Conservation (phyloP, 2,329 filamentous ascomycete genomes). For the Pseudopyricularia cyperi region DNA sequence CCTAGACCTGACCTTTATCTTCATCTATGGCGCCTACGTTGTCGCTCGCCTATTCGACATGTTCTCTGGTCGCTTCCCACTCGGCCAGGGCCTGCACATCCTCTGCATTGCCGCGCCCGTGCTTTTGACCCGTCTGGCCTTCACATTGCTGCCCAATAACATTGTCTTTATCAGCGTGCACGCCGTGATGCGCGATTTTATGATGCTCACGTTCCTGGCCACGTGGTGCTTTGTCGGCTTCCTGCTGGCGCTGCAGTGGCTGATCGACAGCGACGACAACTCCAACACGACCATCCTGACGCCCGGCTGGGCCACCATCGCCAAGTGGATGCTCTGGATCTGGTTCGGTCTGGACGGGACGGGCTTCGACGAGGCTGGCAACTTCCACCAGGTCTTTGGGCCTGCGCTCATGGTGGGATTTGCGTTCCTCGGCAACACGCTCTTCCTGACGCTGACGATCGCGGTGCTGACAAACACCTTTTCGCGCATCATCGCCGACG, state of each 20-base stretch:
- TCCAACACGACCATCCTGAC: not conserved
- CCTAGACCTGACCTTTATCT: slow-evolving; percentile 65
- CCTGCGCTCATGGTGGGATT: slow-evolving; percentile 59
- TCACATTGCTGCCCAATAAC: slow-evolving; percentile 73
- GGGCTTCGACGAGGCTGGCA: slow-evolving; percentile 37
- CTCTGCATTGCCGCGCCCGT: slow-evolving; percentile 70
- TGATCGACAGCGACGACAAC: slow-evolving; percentile 19
- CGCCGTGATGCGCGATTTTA: slow-evolving; percentile 79
- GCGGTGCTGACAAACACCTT: slow-evolving; percentile 64
- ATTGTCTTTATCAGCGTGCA: slow-evolving; percentile 69
- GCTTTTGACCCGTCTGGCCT: slow-evolving; percentile 65
- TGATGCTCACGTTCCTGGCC: slow-evolving; percentile 60
- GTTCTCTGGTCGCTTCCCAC: slow-evolving; percentile 29
- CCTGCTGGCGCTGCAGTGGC: slow-evolving; percentile 66
- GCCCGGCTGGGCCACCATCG: slow-evolving; percentile 41
- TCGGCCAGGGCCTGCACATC: slow-evolving; percentile 57
- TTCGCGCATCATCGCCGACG: slow-evolving; percentile 54
- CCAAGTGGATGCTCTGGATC: slow-evolving; percentile 87
- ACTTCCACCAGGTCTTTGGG: slow-evolving; percentile 55
- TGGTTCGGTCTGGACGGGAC: slow-evolving; percentile 78
- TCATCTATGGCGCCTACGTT: slow-evolving; percentile 58
- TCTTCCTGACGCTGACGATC: slow-evolving; percentile 62
- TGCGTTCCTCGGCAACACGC: slow-evolving; percentile 61
- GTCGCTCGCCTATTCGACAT: slow-evolving; percentile 54
- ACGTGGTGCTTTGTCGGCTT: slow-evolving; percentile 80